Evolutionary conservation across 1,284 basidiomycete genomes (phyloP).

Genomic region (Ustilago sp.): DNA sequence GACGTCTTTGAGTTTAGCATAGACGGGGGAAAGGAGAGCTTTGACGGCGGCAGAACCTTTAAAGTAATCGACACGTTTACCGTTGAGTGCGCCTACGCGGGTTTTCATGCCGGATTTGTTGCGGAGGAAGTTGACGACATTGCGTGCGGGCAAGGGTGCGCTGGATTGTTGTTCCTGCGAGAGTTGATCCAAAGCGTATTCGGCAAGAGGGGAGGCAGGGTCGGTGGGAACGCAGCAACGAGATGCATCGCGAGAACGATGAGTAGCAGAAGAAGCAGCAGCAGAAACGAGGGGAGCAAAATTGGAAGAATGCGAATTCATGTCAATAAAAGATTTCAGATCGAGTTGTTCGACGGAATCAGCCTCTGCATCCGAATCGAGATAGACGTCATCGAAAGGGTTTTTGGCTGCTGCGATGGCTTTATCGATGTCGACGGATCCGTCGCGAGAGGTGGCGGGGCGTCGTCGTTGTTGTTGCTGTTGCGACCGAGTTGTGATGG

Average conservation of each 20-base stretch:
- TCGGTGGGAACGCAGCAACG: constrained; percentile 66
- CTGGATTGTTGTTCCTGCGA: constrained; percentile 64
- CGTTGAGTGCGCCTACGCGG: constrained; percentile 88
- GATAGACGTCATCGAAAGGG: constrained; percentile 5
- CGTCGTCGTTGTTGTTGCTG: constrained; percentile 1
- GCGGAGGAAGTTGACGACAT: constrained; percentile 66
- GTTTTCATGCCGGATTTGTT: constrained; percentile 83
- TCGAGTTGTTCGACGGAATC: constrained; percentile 17
- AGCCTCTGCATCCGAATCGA: constrained; percentile 12
- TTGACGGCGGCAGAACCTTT: constrained; percentile 82
- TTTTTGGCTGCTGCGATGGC: neutral
- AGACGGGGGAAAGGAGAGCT: constrained; percentile 88
- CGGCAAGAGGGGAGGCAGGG: constrained; percentile 4
- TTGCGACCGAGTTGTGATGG: neutral
- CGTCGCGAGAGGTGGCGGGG: neutral
- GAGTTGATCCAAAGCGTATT: neutral
- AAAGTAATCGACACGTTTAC: constrained; percentile 97
- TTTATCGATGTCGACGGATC: neutral
- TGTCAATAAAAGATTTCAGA: constrained; percentile 36
- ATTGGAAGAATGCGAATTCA: constrained; percentile 27
- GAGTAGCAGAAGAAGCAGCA: constrained; percentile 28
- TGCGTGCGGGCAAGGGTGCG: constrained; percentile 56
- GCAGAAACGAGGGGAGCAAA: constrained; percentile 11
- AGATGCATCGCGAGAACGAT: neutral
- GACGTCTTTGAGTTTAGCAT: constrained; percentile 84